phyloP scores from a whole-genome alignment of 2,329 filamentous ascomycete genomes.

The Arthroderma sp. region DNA sequence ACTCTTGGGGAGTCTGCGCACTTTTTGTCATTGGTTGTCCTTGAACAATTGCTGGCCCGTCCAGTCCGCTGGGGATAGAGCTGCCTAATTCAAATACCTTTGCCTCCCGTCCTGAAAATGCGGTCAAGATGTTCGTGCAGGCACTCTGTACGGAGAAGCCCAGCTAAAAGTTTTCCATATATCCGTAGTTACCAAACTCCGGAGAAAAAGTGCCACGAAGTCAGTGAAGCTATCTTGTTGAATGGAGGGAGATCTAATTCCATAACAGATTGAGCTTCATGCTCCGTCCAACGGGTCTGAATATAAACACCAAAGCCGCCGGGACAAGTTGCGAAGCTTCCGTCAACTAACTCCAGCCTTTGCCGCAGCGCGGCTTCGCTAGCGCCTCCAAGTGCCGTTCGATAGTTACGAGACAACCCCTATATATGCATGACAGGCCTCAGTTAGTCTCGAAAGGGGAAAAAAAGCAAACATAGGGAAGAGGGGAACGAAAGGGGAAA shows the following conservation, averaged over 20 bases:
- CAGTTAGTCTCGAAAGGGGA: not conserved
- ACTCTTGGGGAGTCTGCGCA: not conserved
- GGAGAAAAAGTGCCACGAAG: not conserved
- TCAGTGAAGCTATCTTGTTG: not conserved
- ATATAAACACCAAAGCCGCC: not conserved
- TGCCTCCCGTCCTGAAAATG: not conserved
- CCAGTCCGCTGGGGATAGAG: not conserved
- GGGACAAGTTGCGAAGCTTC: constrained; percentile 1
- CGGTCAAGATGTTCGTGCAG: not conserved
- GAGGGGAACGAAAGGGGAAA: not conserved
- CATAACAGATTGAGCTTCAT: not conserved
- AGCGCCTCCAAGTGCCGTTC: not conserved
- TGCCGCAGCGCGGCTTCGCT: not conserved
- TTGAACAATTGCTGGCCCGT: not conserved
- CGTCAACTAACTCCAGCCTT: not conserved
- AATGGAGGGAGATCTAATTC: not conserved
- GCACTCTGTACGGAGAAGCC: too few species aligned
- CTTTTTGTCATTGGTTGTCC: not conserved
- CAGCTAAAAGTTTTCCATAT: not conserved
- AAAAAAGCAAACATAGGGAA: not conserved
- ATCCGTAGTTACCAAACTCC: not conserved
- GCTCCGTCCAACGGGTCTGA: not conserved
- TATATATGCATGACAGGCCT: not conserved
- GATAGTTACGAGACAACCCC: not conserved
- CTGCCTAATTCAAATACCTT: not conserved